These are phyloP conservation scores for Alternaria alternata DNA, from an alignment of 2,329 filamentous ascomycete genomes.

Conservation along the genomic window DNA sequence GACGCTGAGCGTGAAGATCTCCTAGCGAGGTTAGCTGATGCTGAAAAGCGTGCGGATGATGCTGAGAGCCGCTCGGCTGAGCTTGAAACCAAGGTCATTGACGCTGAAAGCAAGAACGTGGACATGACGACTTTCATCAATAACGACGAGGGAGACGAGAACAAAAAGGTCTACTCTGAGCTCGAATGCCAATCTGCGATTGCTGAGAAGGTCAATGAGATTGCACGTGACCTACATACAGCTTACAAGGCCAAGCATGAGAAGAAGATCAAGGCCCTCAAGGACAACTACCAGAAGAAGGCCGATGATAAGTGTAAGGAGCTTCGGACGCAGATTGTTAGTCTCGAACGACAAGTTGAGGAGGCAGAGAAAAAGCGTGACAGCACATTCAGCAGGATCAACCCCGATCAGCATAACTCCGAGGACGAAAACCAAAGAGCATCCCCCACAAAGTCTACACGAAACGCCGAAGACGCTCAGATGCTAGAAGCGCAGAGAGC, in stretches of 20 bases:
- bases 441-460: constrained; percentile 8
- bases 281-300: constrained; percentile 79
- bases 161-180: constrained; percentile 50
- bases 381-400: constrained; percentile 68
- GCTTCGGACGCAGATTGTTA: constrained; percentile 74
- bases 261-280: constrained; percentile 90
- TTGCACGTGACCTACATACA: constrained; percentile 81
- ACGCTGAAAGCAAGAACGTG: constrained; percentile 73
- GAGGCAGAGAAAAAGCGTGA: constrained; percentile 72
- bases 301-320: constrained; percentile 89
- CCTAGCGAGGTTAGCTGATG: constrained; percentile 74
- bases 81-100: constrained; percentile 60
- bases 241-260: constrained; percentile 98
- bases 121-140: constrained; percentile 68
- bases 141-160: constrained; percentile 45
- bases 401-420: constrained; percentile 29
- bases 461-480: constrained; percentile 54
- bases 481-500: constrained; percentile 70
- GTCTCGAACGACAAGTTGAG: constrained; percentile 77
- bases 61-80: constrained; percentile 79
- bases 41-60: constrained; percentile 76
- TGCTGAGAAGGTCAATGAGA: constrained; percentile 83
- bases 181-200: constrained; percentile 69
- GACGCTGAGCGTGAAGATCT: constrained; percentile 85
- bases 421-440: constrained; percentile 17